Evolutionary conservation across 495 filamentous ascomycete genomes (phyloP), one percentile per base, ranked within the genome.

Genomic region (Xylaria flabelliformis): DNA sequence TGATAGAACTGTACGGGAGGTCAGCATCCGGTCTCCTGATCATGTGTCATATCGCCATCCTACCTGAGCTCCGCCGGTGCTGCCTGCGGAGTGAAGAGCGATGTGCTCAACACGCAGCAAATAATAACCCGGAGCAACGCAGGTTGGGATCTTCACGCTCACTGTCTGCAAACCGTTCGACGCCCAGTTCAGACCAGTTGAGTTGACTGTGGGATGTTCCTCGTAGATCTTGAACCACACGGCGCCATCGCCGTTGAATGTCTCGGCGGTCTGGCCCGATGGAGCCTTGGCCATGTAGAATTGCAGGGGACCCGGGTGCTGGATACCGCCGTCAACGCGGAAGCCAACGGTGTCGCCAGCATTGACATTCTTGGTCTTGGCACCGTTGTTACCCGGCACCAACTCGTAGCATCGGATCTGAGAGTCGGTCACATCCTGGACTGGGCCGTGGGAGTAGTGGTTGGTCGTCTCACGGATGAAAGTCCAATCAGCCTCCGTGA

Each of bases 31-130:
- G 13, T 48, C 55, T 48, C 13, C 4, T 9, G 10, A 59, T 13
- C 36, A 58, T 41, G 44, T 29, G 42, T 48, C 32, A 21, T n/a
- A n/a, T 21, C 26, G 29, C 64, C 19, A 9, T 48, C 87, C 85
- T 72, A 86, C 85, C 79, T 89, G 87, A 10, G 88, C 85, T 21
- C 85, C 85, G 12, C 79, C 80, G 21, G 71, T 73, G 9, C 53
- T 61, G 63, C 75, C 71, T 15, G 86, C 87, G 48, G 74, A 75
- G 71, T 88, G 85, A 6, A 87, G 80, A 3, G 79, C 87, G 64
- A 89, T 85, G 64, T 88, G 85, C 80, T 90, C 88, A 9, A 83
- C 84, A 3, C 88, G 83, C 9, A 90, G 76, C 29, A 90, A 84
- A 74, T 90, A 90, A 42, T 88, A 81, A 55, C 87, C 88, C 29